Conservation (phyloP, 2,329 filamentous ascomycete genomes). For the Trichoderma sp. region DNA sequence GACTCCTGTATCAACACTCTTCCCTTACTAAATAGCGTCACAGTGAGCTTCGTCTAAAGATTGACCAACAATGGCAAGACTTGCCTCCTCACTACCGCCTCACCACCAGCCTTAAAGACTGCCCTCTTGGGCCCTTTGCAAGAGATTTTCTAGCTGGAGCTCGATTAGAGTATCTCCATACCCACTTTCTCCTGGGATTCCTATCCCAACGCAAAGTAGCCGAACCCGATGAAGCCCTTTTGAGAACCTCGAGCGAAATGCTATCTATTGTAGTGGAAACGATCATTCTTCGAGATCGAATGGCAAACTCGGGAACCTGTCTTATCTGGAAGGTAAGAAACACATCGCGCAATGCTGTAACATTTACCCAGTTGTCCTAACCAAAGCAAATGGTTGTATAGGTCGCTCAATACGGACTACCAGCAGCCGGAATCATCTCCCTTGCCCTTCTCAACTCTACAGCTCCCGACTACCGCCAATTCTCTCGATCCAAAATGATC, state of each 20-base stretch:
- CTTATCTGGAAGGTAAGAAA: conserved; percentile 14
- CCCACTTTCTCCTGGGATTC: conserved; percentile 3
- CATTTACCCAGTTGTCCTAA: neutral
- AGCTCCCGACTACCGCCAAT: neutral
- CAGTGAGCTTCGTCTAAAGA: conserved; percentile 5
- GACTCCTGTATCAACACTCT: neutral
- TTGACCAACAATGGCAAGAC: conserved; percentile 11
- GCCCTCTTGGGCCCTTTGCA: conserved; percentile 7
- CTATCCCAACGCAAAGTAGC: conserved; percentile 10
- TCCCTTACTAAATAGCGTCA: neutral
- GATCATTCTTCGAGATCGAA: conserved; percentile 9
- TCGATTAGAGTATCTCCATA: conserved; percentile 13
- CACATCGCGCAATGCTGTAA: neutral
- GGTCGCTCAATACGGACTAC: conserved; percentile 12
- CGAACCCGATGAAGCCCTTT: conserved; percentile 7
- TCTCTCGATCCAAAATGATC: conserved; percentile 15
- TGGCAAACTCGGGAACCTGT: conserved; percentile 16
- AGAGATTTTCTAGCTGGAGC: conserved; percentile 8
- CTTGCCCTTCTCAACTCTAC: conserved; percentile 8
- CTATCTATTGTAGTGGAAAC: conserved; percentile 9
- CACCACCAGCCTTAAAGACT: conserved; percentile 13
- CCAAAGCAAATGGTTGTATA: neutral
- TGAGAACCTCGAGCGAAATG: conserved; percentile 9
- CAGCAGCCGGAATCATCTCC: conserved; percentile 9
- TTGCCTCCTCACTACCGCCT: conserved; percentile 14